Evolutionary conservation across 2,329 filamentous ascomycete genomes (phyloP), one percentile per base, ranked within the genome.

Genomic region (Aquanectria penicillioides): DNA sequence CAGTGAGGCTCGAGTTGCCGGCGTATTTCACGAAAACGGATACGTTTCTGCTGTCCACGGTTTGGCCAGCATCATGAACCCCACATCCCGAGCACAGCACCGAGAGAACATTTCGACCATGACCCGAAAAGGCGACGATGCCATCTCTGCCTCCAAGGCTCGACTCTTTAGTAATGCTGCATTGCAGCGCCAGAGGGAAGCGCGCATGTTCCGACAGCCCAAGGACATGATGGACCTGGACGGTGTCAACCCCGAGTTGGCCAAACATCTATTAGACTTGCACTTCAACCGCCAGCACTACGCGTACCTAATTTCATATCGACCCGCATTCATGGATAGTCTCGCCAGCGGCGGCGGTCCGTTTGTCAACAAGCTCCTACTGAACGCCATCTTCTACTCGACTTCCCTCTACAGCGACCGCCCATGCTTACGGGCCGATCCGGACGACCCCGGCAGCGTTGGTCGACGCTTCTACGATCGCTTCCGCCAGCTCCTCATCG

Each of bases 371-470:
- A 77, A 76, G 48, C 68, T 78, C 3, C 64, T 78, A 1, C 66
- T 78, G 12, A 78, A 78, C 55, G 73, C 75, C 13, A 78, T 80
- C 9, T 80, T 77, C 63, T 77, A 73, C 40, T 75, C 74, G 9
- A 75, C 73, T 3, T 72, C 71, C 5, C 71, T 77, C 1, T 78
- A 77, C 40, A 79, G 76, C 52, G 73, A 78, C 53, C 70, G 75
- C 1, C 59, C 69, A 1, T 73, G 72, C 13, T 67, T 78, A 6
- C 72, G 73, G 3, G 63, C 71, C 15, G 71, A 75, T 28, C 73
- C 74, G 0, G 61, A 67, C 0, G 74, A 77, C 40, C 70, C 74
- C 0, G 67, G 73, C 36, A 75, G 71, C 25, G 69, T 74, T 1
- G 77, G 77, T 5, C 63, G 66, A 23, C 68, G 68, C 11, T 80